phyloP scores from a whole-genome alignment of 306 rosid species.

The Lathyrus oleraceus region DNA sequence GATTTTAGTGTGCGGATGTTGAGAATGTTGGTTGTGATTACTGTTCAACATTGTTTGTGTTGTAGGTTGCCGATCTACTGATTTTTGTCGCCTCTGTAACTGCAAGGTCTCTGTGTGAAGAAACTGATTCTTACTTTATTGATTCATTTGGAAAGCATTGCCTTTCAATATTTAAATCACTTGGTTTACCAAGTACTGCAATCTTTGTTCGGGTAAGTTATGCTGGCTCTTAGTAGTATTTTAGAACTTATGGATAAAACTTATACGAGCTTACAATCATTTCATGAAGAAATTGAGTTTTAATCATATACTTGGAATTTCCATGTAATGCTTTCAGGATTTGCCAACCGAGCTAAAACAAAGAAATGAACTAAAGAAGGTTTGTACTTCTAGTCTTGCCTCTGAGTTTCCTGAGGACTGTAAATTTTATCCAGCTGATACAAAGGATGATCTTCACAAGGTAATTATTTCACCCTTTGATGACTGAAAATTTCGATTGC shows the following conservation, averaged over 20 bases:
- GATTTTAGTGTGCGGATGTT: slow-evolving; percentile 3
- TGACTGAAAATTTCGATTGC: slow-evolving; percentile 9
- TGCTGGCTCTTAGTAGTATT: slow-evolving; percentile 19
- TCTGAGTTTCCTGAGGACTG: slow-evolving; percentile 91
- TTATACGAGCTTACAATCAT: background rate
- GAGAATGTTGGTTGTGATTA: slow-evolving; percentile 22
- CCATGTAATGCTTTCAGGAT: slow-evolving; percentile 54
- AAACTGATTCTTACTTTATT: slow-evolving; percentile 56
- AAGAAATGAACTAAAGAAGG: slow-evolving; percentile 71
- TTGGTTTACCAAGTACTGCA: slow-evolving; percentile 90
- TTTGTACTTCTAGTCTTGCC: slow-evolving; percentile 64
- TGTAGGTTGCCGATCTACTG: slow-evolving; percentile 87
- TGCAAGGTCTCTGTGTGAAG: slow-evolving; percentile 51
- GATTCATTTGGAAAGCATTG: slow-evolving; percentile 92
- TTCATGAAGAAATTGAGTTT: slow-evolving; percentile 20
- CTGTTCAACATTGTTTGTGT: slow-evolving; percentile 11
- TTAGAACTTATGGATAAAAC: background rate
- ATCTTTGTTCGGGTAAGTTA: slow-evolving; percentile 85
- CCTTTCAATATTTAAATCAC: slow-evolving; percentile 85
- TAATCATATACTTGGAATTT: background rate
- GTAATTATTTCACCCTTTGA: slow-evolving; percentile 43
- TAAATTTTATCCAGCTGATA: slow-evolving; percentile 84
- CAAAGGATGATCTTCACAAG: slow-evolving; percentile 90
- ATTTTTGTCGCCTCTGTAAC: slow-evolving; percentile 85
- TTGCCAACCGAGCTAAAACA: slow-evolving; percentile 71